Base-by-base conservation (phyloP, 805 yeast species). In the Torulaspora indica region DNA sequence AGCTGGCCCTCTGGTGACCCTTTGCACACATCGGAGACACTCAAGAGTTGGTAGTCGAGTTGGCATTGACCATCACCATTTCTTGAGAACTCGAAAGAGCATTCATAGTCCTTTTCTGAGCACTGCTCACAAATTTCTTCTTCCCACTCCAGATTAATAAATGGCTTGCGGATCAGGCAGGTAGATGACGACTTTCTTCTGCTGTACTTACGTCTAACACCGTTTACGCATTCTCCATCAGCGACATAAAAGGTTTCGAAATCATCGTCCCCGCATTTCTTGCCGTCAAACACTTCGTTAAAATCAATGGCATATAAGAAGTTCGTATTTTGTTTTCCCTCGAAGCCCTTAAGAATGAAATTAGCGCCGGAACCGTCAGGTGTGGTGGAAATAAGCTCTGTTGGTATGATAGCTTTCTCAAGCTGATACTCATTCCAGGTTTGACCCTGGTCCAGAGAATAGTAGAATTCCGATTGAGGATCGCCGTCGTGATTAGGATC, bases 361-460 rank as follows among this genome's bases (percentile, higher is more conserved):
- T 73, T 75, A 27, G 71, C 63, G 2, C 88, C 79, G 0, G 89
- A 75, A 1, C 91, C 86, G 64, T 86, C 95, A 12, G 77, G 72
- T 0, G 86, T 76, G 0, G 89, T 78, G 1, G 78, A 41, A 0
- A 47, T 60, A 6, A 82, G 44, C 4, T 64, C 55, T 2, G 62
- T 44, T 0, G 82, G 79, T 29, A 55, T 52, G 10, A 79, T 55
- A 1, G 70, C 48, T 7, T 51, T 41, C 7, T 75, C 80, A 4
- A 86, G 58, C n/a, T 73, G 68, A 25, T 69, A 66, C 30, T 69
- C 70, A 4, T 58, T 47, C 90, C 93, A 87, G 2, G 81, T 62
- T 27, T 69, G 59, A 35, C 96, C 96, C 58, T 84, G 88, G 59
- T 87, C 90, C 10, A 81, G 58, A 0, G 95, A 81, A 55, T 72